phyloP scores from a whole-genome alignment of 176 grass and related monocot species.

The Zea luxurians region DNA sequence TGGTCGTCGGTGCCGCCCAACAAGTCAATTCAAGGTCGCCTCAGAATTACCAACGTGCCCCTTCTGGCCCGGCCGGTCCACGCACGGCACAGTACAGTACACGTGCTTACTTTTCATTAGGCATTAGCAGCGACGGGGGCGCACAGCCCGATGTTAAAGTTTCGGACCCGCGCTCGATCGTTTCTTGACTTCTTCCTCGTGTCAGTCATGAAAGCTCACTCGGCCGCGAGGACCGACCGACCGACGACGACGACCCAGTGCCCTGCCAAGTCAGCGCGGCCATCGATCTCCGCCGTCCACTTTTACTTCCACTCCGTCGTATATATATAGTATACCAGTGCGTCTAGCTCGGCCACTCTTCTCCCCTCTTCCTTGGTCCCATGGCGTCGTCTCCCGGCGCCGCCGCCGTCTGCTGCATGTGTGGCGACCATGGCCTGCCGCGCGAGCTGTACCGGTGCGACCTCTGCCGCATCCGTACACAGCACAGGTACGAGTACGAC shows the following conservation, averaged over 20 bases:
- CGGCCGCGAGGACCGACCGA: background rate
- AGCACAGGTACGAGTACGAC: conserved; percentile 57
- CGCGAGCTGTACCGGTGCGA: conserved; percentile 72
- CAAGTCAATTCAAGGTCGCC: too few relatives aligned
- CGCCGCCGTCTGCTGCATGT: conserved; percentile 76
- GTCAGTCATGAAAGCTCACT: conserved; percentile 16
- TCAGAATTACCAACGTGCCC: too few relatives aligned
- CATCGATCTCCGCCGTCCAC: background rate
- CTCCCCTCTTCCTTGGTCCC: background rate
- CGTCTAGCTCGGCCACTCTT: background rate
- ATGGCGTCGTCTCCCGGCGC: background rate
- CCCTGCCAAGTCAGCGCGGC: too few relatives aligned
- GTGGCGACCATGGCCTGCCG: conserved; percentile 66
- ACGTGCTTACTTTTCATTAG: too few relatives aligned
- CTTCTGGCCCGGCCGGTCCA: too few relatives aligned
- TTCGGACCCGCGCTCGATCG: too few relatives aligned
- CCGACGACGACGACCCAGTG: background rate
- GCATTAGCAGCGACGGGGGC: too few relatives aligned
- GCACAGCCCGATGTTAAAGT: too few relatives aligned
- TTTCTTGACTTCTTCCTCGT: background rate
- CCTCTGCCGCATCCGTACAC: conserved; percentile 56
- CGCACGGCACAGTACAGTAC: too few relatives aligned
- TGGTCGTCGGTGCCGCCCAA: too few relatives aligned
- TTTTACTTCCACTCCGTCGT: background rate
- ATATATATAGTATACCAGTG: background rate